Conservation (phyloP, 1,284 basidiomycete genomes). For the Xerocomus alliaceus region DNA sequence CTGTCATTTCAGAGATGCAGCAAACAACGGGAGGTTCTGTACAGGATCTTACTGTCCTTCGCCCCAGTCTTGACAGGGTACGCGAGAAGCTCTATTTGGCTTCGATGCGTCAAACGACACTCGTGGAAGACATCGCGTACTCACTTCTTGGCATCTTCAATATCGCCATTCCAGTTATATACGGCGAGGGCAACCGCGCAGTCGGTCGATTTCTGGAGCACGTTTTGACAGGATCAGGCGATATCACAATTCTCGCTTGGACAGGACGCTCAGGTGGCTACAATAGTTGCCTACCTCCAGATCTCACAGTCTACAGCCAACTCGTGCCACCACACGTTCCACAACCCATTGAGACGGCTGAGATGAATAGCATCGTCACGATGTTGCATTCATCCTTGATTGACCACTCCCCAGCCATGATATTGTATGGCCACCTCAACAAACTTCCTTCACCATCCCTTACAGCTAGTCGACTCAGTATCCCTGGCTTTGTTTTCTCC, state of each 20-base stretch:
- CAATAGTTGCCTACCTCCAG: slow-evolving; percentile 12
- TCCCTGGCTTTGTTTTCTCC: neutral
- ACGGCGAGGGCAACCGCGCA: slow-evolving; percentile 12
- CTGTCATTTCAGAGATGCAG: neutral
- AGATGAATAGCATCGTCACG: neutral
- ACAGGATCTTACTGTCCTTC: slow-evolving; percentile 2
- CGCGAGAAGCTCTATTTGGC: slow-evolving; percentile 22
- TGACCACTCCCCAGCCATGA: neutral
- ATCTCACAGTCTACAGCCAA: slow-evolving; percentile 16
- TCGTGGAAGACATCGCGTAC: slow-evolving; percentile 18
- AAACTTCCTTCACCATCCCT: neutral
- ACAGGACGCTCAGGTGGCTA: neutral
- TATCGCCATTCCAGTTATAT: slow-evolving; percentile 7
- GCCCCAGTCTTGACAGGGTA: slow-evolving; percentile 7
- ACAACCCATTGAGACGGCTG: neutral
- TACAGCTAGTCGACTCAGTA: neutral
- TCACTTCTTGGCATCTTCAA: slow-evolving; percentile 21
- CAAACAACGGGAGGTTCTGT: neutral
- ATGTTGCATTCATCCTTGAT: slow-evolving; percentile 1
- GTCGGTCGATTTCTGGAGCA: slow-evolving; percentile 17
- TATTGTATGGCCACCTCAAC: neutral
- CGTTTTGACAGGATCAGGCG: slow-evolving; percentile 9
- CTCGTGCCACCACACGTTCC: slow-evolving; percentile 4
- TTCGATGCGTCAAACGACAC: slow-evolving; percentile 15
- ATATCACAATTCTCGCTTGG: slow-evolving; percentile 25